Base-by-base conservation (phyloP, 306 rosid genomes). In the Lotus japonicus region DNA sequence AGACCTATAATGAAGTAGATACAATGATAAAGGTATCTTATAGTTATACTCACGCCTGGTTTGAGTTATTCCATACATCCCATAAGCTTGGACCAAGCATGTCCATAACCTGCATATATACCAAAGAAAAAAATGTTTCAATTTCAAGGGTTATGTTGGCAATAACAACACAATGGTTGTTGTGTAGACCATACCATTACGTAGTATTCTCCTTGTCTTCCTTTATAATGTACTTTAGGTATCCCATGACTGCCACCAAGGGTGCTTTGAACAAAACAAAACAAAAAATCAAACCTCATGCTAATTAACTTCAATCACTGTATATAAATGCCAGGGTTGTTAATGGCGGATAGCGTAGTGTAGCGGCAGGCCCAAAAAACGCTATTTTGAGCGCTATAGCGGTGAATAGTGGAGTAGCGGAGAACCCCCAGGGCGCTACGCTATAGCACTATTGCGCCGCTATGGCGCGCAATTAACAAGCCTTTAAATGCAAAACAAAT, bases 221-320 rank as follows among this genome's bases (percentile, higher is more conserved):
- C 98, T 72, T 88, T 92, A 53, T 86, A 89, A 74, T 92, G 98
- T 26, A 88, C 98, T 83, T 81, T 87, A 21, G 97, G 97, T 59
- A 92, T 90, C 80, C 97, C 98, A 83, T 92, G 95, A 80, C 97
- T 89, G 57, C 98, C 98, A 46, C 98, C 97, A 69, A 92, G 98
- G 53, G 91, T 87, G 76, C 98, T 92, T 75, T 65, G 15, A 58
- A 80, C 31, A 72, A 44, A 53, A 79, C 46, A 52, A 13, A 13
- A 26, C 31, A 68, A 15, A 51, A 51, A 66, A 26, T 4, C 42
- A 72, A 67, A 59, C 18, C 59, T 43, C 51, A 8, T n/a, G 50
- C 5, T 10, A 17, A 41, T 18, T 28, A 38, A 13, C 11, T 31
- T 38, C 33, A 1, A 50, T 28, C 9, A 17, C 23, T n/a, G n/a